These are phyloP conservation scores for Lachancea sp. DNA, from an alignment of 805 yeast genomes.

Conservation along the genomic window DNA sequence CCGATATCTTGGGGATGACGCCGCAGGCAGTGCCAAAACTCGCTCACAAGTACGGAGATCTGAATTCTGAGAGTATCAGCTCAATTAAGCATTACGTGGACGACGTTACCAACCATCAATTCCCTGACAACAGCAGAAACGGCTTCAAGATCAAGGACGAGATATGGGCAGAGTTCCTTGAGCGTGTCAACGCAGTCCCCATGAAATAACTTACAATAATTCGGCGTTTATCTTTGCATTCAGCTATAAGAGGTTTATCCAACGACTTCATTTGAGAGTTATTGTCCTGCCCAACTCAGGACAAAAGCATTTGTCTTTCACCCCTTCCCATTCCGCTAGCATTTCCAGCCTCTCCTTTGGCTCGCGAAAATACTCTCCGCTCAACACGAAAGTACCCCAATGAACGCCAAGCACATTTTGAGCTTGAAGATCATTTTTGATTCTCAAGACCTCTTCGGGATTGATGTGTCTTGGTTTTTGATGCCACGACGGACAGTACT, in stretches of 20 bases:
- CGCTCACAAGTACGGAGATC: constrained; percentile 60
- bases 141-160: constrained; percentile 66
- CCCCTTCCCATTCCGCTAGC: constrained; percentile 38
- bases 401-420: constrained; percentile 77
- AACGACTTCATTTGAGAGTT: constrained; percentile 1
- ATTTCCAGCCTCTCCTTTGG: constrained; percentile 58
- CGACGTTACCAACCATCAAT: constrained; percentile 51
- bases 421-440: constrained; percentile 57
- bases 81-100: constrained; percentile 49
- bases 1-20: constrained; percentile 75
- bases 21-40: constrained; percentile 59
- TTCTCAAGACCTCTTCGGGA: constrained; percentile 69
- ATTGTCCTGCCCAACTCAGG: constrained; percentile 73
- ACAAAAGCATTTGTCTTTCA: constrained; percentile 38
- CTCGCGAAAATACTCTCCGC: constrained; percentile 82
- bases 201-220: too few relatives aligned
- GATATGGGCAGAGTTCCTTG: constrained; percentile 42
- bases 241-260: too few relatives aligned
- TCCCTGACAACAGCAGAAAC: constrained; percentile 58
- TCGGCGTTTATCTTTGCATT: too few relatives aligned
- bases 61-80: constrained; percentile 41
- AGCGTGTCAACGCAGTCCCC: constrained; percentile 15
- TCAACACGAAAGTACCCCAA: constrained; percentile 91
- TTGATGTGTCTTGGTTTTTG: constrained; percentile 82
- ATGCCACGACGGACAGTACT: constrained; percentile 93